Base-by-base conservation (phyloP, 2,329 filamentous ascomycete species). In the Cordyceps cicadae region DNA sequence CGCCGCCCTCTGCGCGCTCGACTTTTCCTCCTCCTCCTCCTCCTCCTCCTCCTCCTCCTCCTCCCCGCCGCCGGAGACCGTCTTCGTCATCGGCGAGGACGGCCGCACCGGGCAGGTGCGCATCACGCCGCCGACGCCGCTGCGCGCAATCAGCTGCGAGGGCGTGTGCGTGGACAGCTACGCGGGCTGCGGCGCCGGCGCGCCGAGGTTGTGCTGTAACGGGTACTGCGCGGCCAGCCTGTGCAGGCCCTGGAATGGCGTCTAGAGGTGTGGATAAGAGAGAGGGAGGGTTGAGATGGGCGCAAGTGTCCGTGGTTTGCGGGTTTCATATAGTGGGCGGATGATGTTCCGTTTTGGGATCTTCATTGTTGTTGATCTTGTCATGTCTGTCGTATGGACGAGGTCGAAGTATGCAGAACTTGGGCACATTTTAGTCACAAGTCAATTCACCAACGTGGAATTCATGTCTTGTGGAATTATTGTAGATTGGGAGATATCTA, bases 51-150 rank as follows among this genome's bases (percentile, higher is more conserved):
- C 24, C 7, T 66, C 72, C 60, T 4, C 6, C 11, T 45, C 32
- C 46, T 46, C 21, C 19, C 3, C 21, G 5, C 12, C 17, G 46
- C 77, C 76, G 0, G 62, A 67, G 0, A 69, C 76, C 5, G 68
- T 67, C 24, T 63, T 62, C 34, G 63, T 66, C 32, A 64, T 68
- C 14, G 56, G 64, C 45, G 56, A 62, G 14, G 64, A 66, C 17
- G 66, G 67, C 58, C 75, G 74, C 11, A 63, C 70, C 17, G 71
- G 75, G 64, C 73, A 76, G 60, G 70, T 81, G 24, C 66, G 74
- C 9, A 71, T 81, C 26, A 75, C 76, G 0, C 77, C 78, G 24
- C 76, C 79, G 4, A 72, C 76, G 66, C 73, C 74, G 4, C 71
- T 82, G 56, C 67, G 67, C 6, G 70, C 69, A 15, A 76, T 81